Conservation (phyloP, 768 basidiomycete species). For the Kwoniella pini region DNA sequence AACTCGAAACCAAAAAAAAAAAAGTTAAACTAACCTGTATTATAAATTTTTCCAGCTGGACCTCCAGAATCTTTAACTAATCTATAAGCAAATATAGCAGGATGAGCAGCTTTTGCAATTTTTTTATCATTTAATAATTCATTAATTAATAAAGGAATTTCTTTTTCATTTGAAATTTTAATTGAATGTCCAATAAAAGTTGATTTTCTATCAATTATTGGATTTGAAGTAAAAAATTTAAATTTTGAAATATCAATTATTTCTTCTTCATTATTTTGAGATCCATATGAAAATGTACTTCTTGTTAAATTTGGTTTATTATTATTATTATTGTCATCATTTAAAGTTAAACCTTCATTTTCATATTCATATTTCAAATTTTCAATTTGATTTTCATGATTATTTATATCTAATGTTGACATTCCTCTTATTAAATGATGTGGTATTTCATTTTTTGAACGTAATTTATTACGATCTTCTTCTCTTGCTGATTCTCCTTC, state of each 20-base stretch:
- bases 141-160: conserved; percentile 60
- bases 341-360: not conserved
- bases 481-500: conserved; percentile 37
- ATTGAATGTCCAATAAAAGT: conserved; percentile 84
- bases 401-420: conserved; percentile 14
- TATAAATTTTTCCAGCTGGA: conserved; percentile 32
- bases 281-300: conserved; percentile 36
- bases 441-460: not conserved
- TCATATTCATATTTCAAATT: not conserved
- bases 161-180: conserved; percentile 70
- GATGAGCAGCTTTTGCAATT: conserved; percentile 50
- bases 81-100: conserved; percentile 42
- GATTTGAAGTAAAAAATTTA: conserved; percentile 69
- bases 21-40: conserved; percentile 58
- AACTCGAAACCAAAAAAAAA: no score
- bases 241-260: conserved; percentile 48
- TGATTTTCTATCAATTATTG: conserved; percentile 83
- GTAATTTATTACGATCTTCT: conserved; percentile 13
- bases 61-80: conserved; percentile 51
- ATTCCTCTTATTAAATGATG: conserved; percentile 14
- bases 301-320: conserved; percentile 25
- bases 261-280: not conserved
- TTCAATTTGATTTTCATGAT: not conserved
- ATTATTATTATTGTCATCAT: no score
- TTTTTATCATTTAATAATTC: conserved; percentile 54